Evolutionary conservation across 2,329 filamentous ascomycete genomes (phyloP), one percentile per base, ranked within the genome.

Genomic region (Xylaria sp.): DNA sequence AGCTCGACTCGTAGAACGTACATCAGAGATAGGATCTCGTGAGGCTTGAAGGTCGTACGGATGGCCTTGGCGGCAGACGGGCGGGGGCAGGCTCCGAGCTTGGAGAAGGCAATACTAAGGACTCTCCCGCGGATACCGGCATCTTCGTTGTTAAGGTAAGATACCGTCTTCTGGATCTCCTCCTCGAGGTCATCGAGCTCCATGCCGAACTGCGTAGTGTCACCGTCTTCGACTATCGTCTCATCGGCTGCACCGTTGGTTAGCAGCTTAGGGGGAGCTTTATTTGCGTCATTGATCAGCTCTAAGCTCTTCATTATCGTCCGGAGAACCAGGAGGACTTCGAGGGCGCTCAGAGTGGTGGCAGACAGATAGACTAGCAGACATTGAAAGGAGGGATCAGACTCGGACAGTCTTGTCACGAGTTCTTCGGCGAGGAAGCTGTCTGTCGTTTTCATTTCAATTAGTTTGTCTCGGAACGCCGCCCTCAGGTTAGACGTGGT

Each of bases 1-100:
- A 93, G 79, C 74, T 92, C 88, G 64, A 88, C 80, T 58, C 89
- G 85, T 35, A 93, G 79, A 4, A 92, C 78, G 65, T 88, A 83
- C 66, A 92, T 87, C 56, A 93, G 80, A 42, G 86, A 85, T 9
- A 91, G 77, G 23, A 89, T 83, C 66, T 92, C 87, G 63, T 87
- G 81, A 2, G 84, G 85, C 52, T 82, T 80, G 61, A 91, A 83
- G 34, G 81, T 81, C 9, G 79, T 78, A 47, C 87, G 85, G 50
- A 93, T 79, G 2, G 83, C 83, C 56, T 81, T 79, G 52, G 88
- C 82, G 48, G 89, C 86, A 1, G 80, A 74, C 0, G 78, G 68
- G 3, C 80, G 75, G 3, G 89, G 84, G 65, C 89, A 88, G 19
- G 81, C 80, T 70, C 85, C 86, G 3, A 93, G 80, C 69, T 89